These are phyloP conservation scores for Rhizophagus clarus DNA, from an alignment of 192 early-diverging fungal species.

Conservation along the genomic window DNA sequence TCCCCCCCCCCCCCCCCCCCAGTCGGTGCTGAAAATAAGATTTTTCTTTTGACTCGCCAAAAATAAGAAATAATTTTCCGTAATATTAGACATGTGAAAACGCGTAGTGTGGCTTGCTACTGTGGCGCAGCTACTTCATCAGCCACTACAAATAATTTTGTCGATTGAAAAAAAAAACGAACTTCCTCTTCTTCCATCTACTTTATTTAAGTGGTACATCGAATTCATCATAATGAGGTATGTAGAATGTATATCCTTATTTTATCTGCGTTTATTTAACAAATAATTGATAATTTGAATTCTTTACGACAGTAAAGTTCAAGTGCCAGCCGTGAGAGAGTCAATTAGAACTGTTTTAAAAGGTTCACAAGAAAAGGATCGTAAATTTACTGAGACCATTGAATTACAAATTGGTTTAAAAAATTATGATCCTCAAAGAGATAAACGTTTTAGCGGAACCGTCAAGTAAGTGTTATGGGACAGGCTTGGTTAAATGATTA, in stretches of 20 bases:
- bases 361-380: slow-evolving; percentile 85
- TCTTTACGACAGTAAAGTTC: slow-evolving; percentile 70
- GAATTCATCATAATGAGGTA: background rate
- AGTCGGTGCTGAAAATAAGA: no score
- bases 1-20: no score
- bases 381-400: slow-evolving; percentile 96
- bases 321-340: slow-evolving; percentile 86
- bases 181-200: background rate
- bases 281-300: background rate
- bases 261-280: background rate
- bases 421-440: slow-evolving; percentile 99
- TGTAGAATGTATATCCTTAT: background rate
- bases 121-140: no score
- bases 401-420: slow-evolving; percentile 99
- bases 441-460: slow-evolving; percentile 99
- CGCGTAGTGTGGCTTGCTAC: no score
- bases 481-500: background rate
- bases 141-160: no score
- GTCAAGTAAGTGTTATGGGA: slow-evolving; percentile 52
- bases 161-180: background rate
- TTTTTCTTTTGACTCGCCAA: no score
- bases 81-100: no score
- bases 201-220: background rate
- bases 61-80: no score
- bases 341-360: slow-evolving; percentile 68